These are phyloP conservation scores for Sordariomycetes sp. DNA, from an alignment of 2,329 filamentous ascomycete species.

Conservation along the genomic window DNA sequence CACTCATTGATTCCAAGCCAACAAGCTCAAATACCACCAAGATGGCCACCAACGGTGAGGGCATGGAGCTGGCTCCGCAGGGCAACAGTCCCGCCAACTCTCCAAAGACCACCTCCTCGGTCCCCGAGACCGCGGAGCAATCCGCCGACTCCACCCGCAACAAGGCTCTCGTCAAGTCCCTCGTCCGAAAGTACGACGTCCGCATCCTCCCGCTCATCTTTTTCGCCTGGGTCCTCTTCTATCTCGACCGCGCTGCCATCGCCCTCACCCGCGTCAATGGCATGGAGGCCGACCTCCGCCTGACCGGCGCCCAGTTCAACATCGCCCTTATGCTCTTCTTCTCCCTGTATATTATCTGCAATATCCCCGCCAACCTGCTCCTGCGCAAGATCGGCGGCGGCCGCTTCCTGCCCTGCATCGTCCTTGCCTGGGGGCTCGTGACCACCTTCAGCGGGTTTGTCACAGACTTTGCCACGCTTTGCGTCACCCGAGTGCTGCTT, in stretches of 20 bases:
- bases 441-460: slow-evolving; percentile 12
- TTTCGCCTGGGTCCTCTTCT: slow-evolving; percentile 9
- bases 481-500: slow-evolving; percentile 11
- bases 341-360: slow-evolving; percentile 12
- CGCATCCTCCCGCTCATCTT: slow-evolving; percentile 4
- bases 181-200: slow-evolving; percentile 1
- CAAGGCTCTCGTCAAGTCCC: background rate
- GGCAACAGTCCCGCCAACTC: background rate
- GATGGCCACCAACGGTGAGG: background rate
- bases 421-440: slow-evolving; percentile 13
- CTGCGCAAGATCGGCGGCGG: slow-evolving; percentile 12
- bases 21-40: background rate
- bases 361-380: slow-evolving; percentile 13
- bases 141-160: background rate
- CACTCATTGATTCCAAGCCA: background rate
- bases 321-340: slow-evolving; percentile 13
- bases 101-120: too few species aligned
- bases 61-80: background rate
- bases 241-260: slow-evolving; percentile 19
- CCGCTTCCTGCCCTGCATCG: slow-evolving; percentile 9
- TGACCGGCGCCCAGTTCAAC: slow-evolving; percentile 51
- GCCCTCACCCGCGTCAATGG: slow-evolving; percentile 32
- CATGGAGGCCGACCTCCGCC: slow-evolving; percentile 44
- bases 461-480: slow-evolving; percentile 11
- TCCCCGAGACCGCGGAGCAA: background rate